A percentile compares a stretch with the other conserved stretches of the same genome.
These are phyloP conservation scores for Phylloboletellus chloephorus DNA, from an alignment of 1,284 basidiomycete genomes.

Conservation along the genomic window DNA sequence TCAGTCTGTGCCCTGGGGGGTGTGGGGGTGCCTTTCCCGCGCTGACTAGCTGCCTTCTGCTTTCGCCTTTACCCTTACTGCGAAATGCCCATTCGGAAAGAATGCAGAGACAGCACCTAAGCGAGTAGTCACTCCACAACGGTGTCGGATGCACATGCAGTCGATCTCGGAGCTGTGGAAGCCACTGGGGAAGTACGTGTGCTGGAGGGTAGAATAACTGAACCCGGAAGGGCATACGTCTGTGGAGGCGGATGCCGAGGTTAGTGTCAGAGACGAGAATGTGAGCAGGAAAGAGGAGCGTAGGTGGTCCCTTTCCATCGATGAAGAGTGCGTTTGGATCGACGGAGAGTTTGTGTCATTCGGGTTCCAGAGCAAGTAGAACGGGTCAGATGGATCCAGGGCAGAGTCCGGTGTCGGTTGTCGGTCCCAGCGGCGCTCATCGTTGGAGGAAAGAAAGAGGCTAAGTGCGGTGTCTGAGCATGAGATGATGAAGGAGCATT, in stretches of 20 bases:
- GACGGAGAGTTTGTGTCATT: conserved; percentile 45
- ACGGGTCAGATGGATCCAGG: conserved; percentile 47
- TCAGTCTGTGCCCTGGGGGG: too few relatives aligned
- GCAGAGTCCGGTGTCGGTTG: conserved; percentile 16
- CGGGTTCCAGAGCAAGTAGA: conserved; percentile 46
- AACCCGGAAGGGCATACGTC: conserved; percentile 23
- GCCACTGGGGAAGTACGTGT: conserved; percentile 19
- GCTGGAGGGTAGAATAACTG: conserved; percentile 21
- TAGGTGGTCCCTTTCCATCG: conserved; percentile 14
- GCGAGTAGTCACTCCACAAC: neutral
- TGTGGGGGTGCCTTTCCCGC: too few relatives aligned
- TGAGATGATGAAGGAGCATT: too few relatives aligned
- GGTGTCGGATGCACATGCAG: conserved; percentile 13
- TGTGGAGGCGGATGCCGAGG: conserved; percentile 29
- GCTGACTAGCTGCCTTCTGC: too few relatives aligned
- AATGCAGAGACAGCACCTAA: conserved; percentile 18
- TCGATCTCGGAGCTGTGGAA: neutral
- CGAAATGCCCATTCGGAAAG: conserved; percentile 35
- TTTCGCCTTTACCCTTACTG: too few relatives aligned
- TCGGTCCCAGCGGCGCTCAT: conserved; percentile 21
- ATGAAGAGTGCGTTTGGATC: conserved; percentile 63
- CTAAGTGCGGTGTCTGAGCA: too few relatives aligned
- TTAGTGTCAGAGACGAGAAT: conserved; percentile 32
- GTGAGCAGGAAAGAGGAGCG: conserved; percentile 41
- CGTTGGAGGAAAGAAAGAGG: too few relatives aligned